phyloP scores from a whole-genome alignment of 352 stramenopile species.

The Phytopythium montanum region DNA sequence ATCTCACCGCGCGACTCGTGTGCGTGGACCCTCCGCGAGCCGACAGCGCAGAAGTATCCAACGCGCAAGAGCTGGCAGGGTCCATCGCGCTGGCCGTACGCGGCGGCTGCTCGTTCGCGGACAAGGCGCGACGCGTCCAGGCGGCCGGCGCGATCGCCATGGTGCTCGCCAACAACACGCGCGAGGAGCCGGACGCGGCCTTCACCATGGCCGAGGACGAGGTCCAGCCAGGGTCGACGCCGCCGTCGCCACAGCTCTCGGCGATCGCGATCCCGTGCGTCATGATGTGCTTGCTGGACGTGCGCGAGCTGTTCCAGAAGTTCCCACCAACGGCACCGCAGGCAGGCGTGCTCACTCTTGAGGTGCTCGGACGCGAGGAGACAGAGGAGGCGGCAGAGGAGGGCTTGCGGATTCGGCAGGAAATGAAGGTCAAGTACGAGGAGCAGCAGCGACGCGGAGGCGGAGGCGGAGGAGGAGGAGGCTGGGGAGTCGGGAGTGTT shows the following conservation, averaged over 20 bases:
- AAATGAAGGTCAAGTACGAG: background rate
- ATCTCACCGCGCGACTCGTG: constrained; percentile 30
- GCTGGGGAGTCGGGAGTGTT: constrained; percentile 17
- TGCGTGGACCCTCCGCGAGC: constrained; percentile 60
- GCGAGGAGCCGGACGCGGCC: constrained; percentile 47
- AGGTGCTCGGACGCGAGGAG: constrained; percentile 31
- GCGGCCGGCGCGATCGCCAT: constrained; percentile 46
- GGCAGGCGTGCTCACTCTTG: constrained; percentile 34
- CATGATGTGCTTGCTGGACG: constrained; percentile 65
- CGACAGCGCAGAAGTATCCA: constrained; percentile 42
- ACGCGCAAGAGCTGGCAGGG: constrained; percentile 39
- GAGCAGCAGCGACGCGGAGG: constrained; percentile 13
- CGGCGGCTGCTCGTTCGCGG: constrained; percentile 62
- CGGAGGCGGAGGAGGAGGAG: constrained; percentile 16
- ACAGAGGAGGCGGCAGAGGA: constrained; percentile 25
- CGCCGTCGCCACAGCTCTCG: background rate
- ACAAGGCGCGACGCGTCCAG: constrained; percentile 60
- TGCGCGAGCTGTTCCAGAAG: constrained; percentile 60
- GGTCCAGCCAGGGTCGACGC: background rate
- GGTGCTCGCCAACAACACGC: constrained; percentile 48
- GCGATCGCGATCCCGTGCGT: constrained; percentile 49
- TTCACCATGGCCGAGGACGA: constrained; percentile 56
- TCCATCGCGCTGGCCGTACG: constrained; percentile 61
- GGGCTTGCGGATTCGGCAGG: constrained; percentile 21
- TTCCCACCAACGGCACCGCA: constrained; percentile 47